phyloP scores from a whole-genome alignment of 192 early-diverging fungal genomes.

The Allomyces macrogynus region DNA sequence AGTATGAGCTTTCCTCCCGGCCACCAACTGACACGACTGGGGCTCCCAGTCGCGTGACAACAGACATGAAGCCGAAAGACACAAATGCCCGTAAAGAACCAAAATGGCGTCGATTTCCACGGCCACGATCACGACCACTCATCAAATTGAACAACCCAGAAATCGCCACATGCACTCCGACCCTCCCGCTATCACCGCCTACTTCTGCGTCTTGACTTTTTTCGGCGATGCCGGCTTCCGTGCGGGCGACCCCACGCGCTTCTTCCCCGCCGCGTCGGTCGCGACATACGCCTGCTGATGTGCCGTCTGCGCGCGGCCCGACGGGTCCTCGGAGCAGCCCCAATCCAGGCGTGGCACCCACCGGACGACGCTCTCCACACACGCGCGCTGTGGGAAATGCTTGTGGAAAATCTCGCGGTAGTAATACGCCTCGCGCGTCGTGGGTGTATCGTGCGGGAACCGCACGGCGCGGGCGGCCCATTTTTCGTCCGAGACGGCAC shows the following conservation, averaged over 20 bases:
- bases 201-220: too few relatives aligned
- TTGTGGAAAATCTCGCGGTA: slow-evolving; percentile 86
- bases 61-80: too few relatives aligned
- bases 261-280: background rate
- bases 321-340: slow-evolving; percentile 95
- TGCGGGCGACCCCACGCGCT: background rate
- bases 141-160: too few relatives aligned
- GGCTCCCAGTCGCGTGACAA: too few relatives aligned
- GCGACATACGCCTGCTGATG: slow-evolving; percentile 51
- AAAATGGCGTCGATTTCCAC: too few relatives aligned
- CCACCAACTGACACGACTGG: too few relatives aligned
- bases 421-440: slow-evolving; percentile 91
- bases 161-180: too few relatives aligned
- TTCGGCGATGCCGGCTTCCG: background rate
- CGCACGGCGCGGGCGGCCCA: slow-evolving; percentile 42
- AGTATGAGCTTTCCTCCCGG: too few relatives aligned
- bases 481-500: slow-evolving; percentile 52
- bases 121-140: too few relatives aligned
- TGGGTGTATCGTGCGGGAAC: slow-evolving; percentile 77
- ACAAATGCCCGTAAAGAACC: too few relatives aligned
- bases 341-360: slow-evolving; percentile 96
- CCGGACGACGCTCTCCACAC: slow-evolving; percentile 70
- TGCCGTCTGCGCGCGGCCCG: slow-evolving; percentile 86
- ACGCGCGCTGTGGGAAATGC: slow-evolving; percentile 78
- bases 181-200: too few relatives aligned